Evolutionary conservation across 2,329 filamentous ascomycete genomes (phyloP).

Genomic region (Grosmannia huntii): DNA sequence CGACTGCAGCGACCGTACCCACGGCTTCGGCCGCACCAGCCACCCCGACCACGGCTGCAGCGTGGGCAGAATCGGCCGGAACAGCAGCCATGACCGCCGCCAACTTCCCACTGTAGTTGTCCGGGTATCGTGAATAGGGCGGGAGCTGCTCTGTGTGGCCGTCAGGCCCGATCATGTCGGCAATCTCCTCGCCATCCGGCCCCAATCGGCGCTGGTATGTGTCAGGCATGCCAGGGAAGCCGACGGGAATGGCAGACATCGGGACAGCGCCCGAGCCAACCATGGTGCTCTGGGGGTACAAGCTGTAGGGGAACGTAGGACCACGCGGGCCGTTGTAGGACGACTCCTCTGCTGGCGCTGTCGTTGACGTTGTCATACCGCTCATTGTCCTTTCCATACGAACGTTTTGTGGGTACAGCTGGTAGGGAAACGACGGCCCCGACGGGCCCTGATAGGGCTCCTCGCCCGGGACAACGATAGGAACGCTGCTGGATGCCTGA

Average conservation of each 20-base stretch:
- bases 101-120: constrained; percentile 51
- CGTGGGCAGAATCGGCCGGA: not conserved
- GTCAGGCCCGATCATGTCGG: constrained; percentile 74
- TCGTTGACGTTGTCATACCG: constrained; percentile 36
- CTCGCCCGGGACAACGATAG: constrained; percentile 21
- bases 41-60: not conserved
- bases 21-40: not conserved
- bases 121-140: constrained; percentile 81
- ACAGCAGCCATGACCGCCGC: constrained; percentile 7
- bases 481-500: constrained; percentile 16
- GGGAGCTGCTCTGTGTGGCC: constrained; percentile 86
- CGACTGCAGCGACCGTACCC: not conserved
- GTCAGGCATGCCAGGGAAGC: constrained; percentile 56
- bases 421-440: constrained; percentile 72
- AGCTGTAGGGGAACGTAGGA: constrained; percentile 72
- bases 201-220: constrained; percentile 61
- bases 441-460: constrained; percentile 58
- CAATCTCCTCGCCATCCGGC: constrained; percentile 74
- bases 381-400: constrained; percentile 66
- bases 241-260: constrained; percentile 44
- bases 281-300: constrained; percentile 73
- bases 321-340: constrained; percentile 48
- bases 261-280: constrained; percentile 34
- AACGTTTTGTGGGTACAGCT: constrained; percentile 68
- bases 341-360: constrained; percentile 19